Conservation (phyloP, 2,329 filamentous ascomycete genomes). For the Penicillium decumbens region DNA sequence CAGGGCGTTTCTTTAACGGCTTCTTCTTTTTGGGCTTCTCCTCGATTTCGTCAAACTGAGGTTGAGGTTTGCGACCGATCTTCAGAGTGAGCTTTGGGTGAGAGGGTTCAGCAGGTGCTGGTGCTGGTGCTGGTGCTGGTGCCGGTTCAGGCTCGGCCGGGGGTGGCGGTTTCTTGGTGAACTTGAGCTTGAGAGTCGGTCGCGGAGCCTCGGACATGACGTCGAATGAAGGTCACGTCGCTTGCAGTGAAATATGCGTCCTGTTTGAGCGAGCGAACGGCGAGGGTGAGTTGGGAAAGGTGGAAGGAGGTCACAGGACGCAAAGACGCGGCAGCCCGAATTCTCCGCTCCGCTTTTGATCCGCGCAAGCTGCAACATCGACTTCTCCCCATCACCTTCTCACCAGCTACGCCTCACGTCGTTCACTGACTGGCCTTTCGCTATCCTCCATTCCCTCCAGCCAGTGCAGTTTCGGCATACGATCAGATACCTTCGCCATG, state of each 20-base stretch:
- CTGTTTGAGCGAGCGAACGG: neutral
- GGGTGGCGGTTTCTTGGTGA: conserved; percentile 37
- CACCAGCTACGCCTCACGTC: neutral
- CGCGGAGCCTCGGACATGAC: conserved; percentile 36
- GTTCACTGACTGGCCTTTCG: neutral
- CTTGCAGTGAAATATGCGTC: neutral
- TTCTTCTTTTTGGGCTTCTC: conserved; percentile 35
- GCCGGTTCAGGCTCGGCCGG: conserved; percentile 21
- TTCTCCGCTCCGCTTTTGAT: conserved; percentile 14
- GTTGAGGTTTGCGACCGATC: conserved; percentile 32
- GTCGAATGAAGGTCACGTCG: neutral
- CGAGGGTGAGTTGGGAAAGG: neutral
- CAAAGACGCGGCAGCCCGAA: conserved; percentile 1
- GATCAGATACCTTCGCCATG: conserved; percentile 29
- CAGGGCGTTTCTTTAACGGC: conserved; percentile 38
- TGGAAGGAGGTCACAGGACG: neutral
- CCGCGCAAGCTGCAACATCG: neutral
- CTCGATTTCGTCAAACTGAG: conserved; percentile 3
- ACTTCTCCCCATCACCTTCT: neutral
- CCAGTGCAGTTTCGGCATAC: neutral
- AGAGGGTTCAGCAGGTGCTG: conserved; percentile 22
- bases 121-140: neutral
- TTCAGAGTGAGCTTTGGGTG: conserved; percentile 43
- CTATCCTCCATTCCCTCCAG: neutral
- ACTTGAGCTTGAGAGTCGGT: conserved; percentile 41